Percentiles rank a stretch among this genome's conserved stretches.
phyloP scores from a whole-genome alignment of 352 stramenopile species.

The Phytophthora citrophthora region DNA sequence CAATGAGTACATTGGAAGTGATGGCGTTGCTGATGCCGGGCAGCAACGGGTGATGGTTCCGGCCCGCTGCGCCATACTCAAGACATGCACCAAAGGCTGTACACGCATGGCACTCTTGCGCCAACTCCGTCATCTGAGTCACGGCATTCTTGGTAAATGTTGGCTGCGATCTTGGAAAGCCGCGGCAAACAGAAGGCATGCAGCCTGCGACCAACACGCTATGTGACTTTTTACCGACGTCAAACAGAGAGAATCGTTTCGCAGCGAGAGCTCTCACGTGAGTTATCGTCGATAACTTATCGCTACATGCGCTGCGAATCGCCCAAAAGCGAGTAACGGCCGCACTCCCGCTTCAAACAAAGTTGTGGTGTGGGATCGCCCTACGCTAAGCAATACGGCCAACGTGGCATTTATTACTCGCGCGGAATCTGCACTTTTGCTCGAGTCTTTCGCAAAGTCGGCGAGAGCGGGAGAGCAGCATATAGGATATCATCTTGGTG shows the following conservation, averaged over 20 bases:
- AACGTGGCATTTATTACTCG: slow-evolving; percentile 6
- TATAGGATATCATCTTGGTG: slow-evolving; percentile 6
- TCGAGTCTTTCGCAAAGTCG: not conserved
- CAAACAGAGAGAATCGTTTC: not conserved
- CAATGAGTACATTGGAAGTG: no score
- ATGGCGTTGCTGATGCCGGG: not conserved
- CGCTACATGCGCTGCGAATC: no score
- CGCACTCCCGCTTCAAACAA: not conserved
- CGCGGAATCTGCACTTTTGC: not conserved
- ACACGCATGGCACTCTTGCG: no score
- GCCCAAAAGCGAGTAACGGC: not conserved
- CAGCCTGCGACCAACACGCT: no score
- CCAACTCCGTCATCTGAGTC: no score
- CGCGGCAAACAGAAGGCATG: no score
- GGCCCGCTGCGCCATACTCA: no score
- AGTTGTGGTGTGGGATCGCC: not conserved
- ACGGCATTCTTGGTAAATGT: no score
- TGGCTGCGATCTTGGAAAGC: no score
- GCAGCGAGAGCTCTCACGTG: not conserved
- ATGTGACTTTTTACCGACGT: no score
- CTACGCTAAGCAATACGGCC: slow-evolving; percentile 1
- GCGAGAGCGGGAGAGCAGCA: not conserved
- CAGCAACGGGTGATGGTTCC: not conserved
- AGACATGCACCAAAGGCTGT: no score
- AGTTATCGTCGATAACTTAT: not conserved